Percentiles rank a stretch among this genome's conserved stretches.
phyloP scores from a whole-genome alignment of 768 basidiomycete genomes.

The Chalciporus sphaerocephalus region DNA sequence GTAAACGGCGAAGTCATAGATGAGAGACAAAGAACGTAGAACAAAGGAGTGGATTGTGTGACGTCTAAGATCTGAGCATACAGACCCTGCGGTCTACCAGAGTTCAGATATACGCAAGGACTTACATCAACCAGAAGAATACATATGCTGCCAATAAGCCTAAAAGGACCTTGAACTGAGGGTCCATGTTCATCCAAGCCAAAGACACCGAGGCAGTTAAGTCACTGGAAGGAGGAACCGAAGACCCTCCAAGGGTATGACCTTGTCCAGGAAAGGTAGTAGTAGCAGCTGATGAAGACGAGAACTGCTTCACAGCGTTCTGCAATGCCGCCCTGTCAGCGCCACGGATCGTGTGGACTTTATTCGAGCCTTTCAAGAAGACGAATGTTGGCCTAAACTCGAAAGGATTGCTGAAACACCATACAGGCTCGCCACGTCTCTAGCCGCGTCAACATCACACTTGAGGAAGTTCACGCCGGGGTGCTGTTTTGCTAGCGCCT shows the following conservation, averaged over 20 bases:
- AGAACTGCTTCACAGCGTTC: slow-evolving; percentile 50
- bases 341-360: slow-evolving; percentile 70
- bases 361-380: slow-evolving; percentile 61
- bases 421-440: slow-evolving; percentile 63
- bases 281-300: slow-evolving; percentile 35
- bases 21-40: not conserved
- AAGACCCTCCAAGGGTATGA: slow-evolving; percentile 59
- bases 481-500: slow-evolving; percentile 65
- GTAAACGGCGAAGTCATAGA: not conserved
- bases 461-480: slow-evolving; percentile 76
- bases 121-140: slow-evolving; percentile 44
- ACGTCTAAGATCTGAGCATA: not conserved
- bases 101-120: not conserved
- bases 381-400: slow-evolving; percentile 74
- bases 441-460: slow-evolving; percentile 70
- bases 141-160: slow-evolving; percentile 61
- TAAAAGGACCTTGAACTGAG: slow-evolving; percentile 63
- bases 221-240: slow-evolving; percentile 33
- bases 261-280: slow-evolving; percentile 67
- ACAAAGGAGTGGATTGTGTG: not conserved
- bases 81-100: not conserved
- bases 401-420: slow-evolving; percentile 56
- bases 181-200: slow-evolving; percentile 49
- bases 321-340: slow-evolving; percentile 62
- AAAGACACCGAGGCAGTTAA: slow-evolving; percentile 33